These are phyloP conservation scores for Chrysanthemum lavandulifolium DNA, from an alignment of 129 eudicot genomes.

Conservation along the genomic window DNA sequence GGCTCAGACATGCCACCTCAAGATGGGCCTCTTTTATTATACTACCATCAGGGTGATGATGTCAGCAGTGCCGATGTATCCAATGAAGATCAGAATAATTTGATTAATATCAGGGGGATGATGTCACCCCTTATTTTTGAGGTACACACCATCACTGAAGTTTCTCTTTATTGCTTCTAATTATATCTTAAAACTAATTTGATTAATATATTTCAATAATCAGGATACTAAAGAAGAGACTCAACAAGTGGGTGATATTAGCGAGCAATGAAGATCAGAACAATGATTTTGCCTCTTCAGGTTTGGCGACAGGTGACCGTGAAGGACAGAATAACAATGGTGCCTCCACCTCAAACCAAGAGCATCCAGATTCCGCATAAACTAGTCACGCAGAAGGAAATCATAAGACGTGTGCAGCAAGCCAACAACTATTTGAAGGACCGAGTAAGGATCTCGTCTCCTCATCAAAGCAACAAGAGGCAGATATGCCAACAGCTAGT, in stretches of 20 bases:
- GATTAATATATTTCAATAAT: slow-evolving; percentile 10
- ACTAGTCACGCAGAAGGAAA: slow-evolving; percentile 20
- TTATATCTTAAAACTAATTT: not conserved
- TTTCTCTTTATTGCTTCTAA: not conserved
- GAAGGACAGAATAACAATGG: slow-evolving; percentile 15
- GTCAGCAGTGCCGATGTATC: slow-evolving; percentile 32
- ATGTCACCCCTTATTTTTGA: no score
- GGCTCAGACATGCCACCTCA: slow-evolving; percentile 44
- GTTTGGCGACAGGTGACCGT: slow-evolving; percentile 4
- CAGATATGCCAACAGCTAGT: slow-evolving; percentile 47
- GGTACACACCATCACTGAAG: not conserved
- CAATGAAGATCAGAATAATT: slow-evolving; percentile 31
- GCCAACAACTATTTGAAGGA: slow-evolving; percentile 25
- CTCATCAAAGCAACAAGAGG: slow-evolving; percentile 43
- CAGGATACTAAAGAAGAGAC: slow-evolving; percentile 37
- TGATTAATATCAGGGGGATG: not conserved
- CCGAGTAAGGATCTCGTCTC: slow-evolving; percentile 28
- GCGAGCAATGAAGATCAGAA: slow-evolving; percentile 28
- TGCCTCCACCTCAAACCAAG: slow-evolving; percentile 37
- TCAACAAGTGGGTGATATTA: slow-evolving; percentile 30
- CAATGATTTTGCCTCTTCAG: slow-evolving; percentile 7
- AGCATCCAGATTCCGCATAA: slow-evolving; percentile 27
- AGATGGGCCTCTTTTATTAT: slow-evolving; percentile 39
- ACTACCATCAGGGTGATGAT: slow-evolving; percentile 34
- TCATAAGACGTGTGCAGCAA: slow-evolving; percentile 21